Conservation (phyloP, 805 yeast genomes). For the Ogataea nonfermentans region DNA sequence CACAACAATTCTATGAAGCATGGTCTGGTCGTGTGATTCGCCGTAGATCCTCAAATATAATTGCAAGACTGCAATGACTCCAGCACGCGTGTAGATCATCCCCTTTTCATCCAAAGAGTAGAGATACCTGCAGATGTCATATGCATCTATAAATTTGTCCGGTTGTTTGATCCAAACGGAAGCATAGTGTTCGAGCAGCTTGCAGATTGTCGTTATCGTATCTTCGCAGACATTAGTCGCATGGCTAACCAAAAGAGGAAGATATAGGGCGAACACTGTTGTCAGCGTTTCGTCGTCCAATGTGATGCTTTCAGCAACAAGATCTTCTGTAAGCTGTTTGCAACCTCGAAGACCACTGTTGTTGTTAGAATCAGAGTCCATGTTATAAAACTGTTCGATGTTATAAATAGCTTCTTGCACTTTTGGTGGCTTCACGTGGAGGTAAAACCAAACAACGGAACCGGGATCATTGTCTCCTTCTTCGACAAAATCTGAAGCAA, state of each 20-base stretch:
- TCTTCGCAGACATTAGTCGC: conserved; percentile 40
- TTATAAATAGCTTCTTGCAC: too few relatives aligned
- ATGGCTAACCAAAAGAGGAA: conserved; percentile 19
- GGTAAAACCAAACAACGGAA: too few relatives aligned
- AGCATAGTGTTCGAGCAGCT: conserved; percentile 29
- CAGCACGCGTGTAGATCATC: conserved; percentile 39
- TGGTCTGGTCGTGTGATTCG: conserved; percentile 11
- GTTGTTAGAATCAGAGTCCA: too few relatives aligned
- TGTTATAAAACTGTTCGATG: too few relatives aligned
- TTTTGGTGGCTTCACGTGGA: too few relatives aligned
- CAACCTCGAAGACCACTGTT: too few relatives aligned
- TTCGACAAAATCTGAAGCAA: too few relatives aligned
- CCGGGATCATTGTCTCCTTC: too few relatives aligned
- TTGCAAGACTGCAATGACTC: conserved; percentile 33
- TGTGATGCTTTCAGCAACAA: too few relatives aligned
- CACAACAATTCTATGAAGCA: conserved; percentile 3
- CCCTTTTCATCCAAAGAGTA: conserved; percentile 38
- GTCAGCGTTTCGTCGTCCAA: not conserved
- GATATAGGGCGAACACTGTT: not conserved
- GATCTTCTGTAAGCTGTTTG: too few relatives aligned
- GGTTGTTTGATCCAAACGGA: conserved; percentile 28
- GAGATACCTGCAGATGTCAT: conserved; percentile 49
- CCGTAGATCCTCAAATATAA: conserved; percentile 34
- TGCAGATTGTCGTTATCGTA: conserved; percentile 36
- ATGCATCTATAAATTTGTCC: conserved; percentile 7